Evolutionary conservation across 306 rosid genomes (phyloP), one percentile per base, ranked within the genome.

Genomic region (Nissolia schottii): DNA sequence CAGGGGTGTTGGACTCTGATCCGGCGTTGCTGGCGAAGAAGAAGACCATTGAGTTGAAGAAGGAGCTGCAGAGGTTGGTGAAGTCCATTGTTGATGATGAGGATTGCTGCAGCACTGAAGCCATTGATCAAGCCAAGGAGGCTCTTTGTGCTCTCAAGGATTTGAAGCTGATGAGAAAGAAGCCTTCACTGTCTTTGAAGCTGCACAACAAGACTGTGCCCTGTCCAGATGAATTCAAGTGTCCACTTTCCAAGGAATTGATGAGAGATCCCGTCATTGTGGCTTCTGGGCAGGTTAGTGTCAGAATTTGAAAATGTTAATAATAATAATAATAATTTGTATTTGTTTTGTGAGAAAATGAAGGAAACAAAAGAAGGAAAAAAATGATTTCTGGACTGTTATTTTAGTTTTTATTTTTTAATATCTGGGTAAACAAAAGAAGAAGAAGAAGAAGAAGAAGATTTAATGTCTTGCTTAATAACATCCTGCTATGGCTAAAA

Each of bases 221-320:
- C 19, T 90, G 83, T 41, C 96, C 96, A 2, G 88, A 85, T 13
- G 95, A 88, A 68, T 92, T 90, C 59, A 86, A 84, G 7, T 92
- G 98, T 51, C 98, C 98, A 1, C 87, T 92, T 59, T 92, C 96
- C 56, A 85, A 85, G 37, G 96, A 92, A 50, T 79, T 92, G 82
- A 92, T 92, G 98, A 85, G 82, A 88, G 98, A 92, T 86, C 98
- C 98, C 70, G 96, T 92, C 59, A 80, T 90, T 80, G 86, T 88
- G 6, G 85, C 93, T 50, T 78, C 96, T 29, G 96, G 98, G 28
- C 88, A 90, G 98, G 96, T 92, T 74, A 57, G 96, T 81, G 3
- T 40, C 65, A 48, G 6, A 67, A 63, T 72, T 78, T 66, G 11
- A n/a, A n/a, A n/a, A n/a, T n/a, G 16, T 28, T 13, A 14, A 13